phyloP scores from a whole-genome alignment of 306 rosid species.

The Mucuna pruriens region DNA sequence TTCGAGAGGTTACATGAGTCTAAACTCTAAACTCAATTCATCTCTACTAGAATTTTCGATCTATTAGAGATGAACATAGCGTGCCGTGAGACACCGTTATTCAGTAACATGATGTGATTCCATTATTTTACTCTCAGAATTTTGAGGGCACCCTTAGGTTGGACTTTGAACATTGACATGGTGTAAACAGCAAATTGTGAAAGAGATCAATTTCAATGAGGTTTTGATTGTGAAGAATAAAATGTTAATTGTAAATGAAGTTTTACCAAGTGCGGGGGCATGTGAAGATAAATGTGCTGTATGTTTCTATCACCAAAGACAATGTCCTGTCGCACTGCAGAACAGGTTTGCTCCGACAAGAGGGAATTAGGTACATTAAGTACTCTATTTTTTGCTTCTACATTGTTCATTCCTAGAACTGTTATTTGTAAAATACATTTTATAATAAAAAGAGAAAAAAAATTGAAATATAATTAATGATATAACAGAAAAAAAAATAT shows the following conservation, averaged over 20 bases:
- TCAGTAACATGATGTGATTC: conserved; percentile 23
- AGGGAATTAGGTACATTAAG: not conserved
- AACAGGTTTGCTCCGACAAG: not conserved
- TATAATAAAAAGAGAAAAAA: no score
- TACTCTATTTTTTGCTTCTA: not conserved
- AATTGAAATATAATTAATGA: no score
- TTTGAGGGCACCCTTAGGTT: conserved; percentile 18
- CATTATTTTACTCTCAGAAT: not conserved
- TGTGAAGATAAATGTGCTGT: not conserved
- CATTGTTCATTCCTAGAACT: not conserved
- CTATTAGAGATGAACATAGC: not conserved
- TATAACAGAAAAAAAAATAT: no score
- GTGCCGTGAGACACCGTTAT: not conserved
- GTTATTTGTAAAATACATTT: no score
- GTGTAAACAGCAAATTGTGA: not conserved
- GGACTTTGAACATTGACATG: not conserved
- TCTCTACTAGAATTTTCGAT: conserved; percentile 18
- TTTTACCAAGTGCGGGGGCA: not conserved
- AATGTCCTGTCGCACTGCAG: not conserved
- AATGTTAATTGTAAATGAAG: not conserved
- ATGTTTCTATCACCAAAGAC: not conserved
- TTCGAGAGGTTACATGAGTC: conserved; percentile 33
- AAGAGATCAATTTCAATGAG: not conserved
- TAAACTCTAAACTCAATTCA: conserved; percentile 38
- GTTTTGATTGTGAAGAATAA: conserved; percentile 26